A percentile compares a stretch with the other conserved stretches of the same genome.
phyloP scores from a whole-genome alignment of 495 filamentous ascomycete genomes.

The Aspergillus indologenus region DNA sequence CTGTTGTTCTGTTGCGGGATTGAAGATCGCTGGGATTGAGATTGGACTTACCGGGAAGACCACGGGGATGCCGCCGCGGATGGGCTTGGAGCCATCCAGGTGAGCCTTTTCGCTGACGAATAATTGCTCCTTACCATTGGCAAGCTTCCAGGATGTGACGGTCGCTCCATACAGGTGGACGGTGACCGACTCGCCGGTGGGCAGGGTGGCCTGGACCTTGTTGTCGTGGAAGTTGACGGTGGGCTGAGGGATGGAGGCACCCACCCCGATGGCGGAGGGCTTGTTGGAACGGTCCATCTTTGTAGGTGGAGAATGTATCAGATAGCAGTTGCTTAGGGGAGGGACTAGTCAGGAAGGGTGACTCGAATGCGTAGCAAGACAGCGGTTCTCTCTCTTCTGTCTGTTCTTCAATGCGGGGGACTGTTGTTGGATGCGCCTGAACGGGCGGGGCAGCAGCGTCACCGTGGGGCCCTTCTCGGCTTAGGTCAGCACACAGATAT shows the following conservation, averaged over 20 bases:
- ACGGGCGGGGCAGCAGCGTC: constrained; percentile 2
- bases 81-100: constrained; percentile 63
- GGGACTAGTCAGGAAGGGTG: neutral
- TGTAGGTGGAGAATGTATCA: neutral
- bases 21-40: neutral
- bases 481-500: neutral
- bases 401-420: constrained; percentile 2
- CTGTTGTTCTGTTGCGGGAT: neutral
- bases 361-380: neutral
- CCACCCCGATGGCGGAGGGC: constrained; percentile 70
- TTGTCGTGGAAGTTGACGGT: constrained; percentile 67
- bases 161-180: constrained; percentile 90
- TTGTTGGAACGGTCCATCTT: constrained; percentile 79
- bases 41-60: constrained; percentile 80
- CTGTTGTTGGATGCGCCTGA: neutral
- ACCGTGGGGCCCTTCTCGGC: constrained; percentile 5
- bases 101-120: constrained; percentile 78
- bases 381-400: neutral
- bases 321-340: neutral
- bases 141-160: constrained; percentile 86
- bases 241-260: constrained; percentile 60
- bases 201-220: constrained; percentile 67
- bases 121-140: constrained; percentile 75
- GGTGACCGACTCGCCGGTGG: constrained; percentile 80
- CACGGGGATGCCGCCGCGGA: constrained; percentile 72